Percentiles rank a stretch among this genome's conserved stretches.
phyloP scores from a whole-genome alignment of 495 filamentous ascomycete species.

The Hypoxylon subgilvum region DNA sequence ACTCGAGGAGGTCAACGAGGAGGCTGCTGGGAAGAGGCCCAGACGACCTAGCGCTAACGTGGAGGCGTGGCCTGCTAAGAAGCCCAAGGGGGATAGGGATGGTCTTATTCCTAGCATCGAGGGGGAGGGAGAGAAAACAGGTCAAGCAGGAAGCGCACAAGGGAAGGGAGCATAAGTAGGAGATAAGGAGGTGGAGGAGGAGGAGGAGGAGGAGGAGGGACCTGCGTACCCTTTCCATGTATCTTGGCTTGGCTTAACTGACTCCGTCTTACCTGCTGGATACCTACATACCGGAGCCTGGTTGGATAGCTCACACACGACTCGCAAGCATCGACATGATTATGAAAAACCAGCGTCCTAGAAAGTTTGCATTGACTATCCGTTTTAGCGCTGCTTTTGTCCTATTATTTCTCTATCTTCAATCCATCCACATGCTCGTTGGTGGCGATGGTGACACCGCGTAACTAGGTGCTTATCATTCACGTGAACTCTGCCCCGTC shows the following conservation, averaged over 20 bases:
- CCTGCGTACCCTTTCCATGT: not conserved
- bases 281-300: not conserved
- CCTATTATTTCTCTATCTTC: too few species aligned
- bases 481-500: not conserved
- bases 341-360: too few species aligned
- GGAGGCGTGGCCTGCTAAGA: conserved; percentile 41
- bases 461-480: too few species aligned
- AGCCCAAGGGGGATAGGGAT: conserved; percentile 22
- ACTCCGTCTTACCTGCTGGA: conserved; percentile 4
- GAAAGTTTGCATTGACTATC: too few species aligned
- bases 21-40: conserved; percentile 35
- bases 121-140: not conserved
- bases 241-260: conserved; percentile 3
- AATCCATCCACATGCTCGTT: too few species aligned
- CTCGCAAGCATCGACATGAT: too few species aligned
- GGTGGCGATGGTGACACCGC: too few species aligned
- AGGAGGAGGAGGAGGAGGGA: not conserved
- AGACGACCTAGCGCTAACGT: conserved; percentile 36
- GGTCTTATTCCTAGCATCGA: not conserved
- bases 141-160: too few species aligned
- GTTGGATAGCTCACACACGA: too few species aligned
- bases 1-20: conserved; percentile 46
- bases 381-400: too few species aligned
- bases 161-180: not conserved
- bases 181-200: not conserved